Percentiles rank a stretch among this genome's conserved stretches.
These are phyloP conservation scores for Rhizopogon vesiculosus DNA, from an alignment of 768 basidiomycete genomes.

Conservation along the genomic window DNA sequence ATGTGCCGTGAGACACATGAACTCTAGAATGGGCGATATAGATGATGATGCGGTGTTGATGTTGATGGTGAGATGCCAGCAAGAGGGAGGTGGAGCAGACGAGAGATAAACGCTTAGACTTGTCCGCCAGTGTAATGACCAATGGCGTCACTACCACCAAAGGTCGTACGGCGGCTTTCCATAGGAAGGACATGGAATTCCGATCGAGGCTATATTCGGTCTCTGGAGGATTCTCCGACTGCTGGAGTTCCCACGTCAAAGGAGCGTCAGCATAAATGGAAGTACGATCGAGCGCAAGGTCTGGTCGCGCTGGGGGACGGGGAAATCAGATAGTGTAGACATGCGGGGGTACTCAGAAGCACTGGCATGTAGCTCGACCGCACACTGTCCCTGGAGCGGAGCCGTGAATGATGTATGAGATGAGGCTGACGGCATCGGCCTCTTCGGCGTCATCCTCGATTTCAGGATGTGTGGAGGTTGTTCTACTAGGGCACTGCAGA, in stretches of 20 bases:
- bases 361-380: constrained; percentile 55
- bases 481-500: constrained; percentile 5
- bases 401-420: constrained; percentile 15
- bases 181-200: constrained; percentile 5
- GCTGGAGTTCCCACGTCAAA: background rate
- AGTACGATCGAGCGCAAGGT: constrained; percentile 26
- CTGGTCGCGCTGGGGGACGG: constrained; percentile 41
- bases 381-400: constrained; percentile 25
- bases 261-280: constrained; percentile 38
- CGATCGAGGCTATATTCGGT: constrained; percentile 8
- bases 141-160: constrained; percentile 21
- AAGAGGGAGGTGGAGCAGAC: background rate
- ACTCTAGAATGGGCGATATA: background rate
- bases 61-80: background rate
- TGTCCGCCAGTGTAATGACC: constrained; percentile 14
- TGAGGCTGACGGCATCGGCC: constrained; percentile 6
- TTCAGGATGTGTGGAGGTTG: constrained; percentile 17
- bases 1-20: background rate
- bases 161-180: constrained; percentile 17
- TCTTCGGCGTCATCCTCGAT: constrained; percentile 12
- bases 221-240: background rate
- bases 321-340: constrained; percentile 72
- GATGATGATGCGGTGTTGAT: background rate
- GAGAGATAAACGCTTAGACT: constrained; percentile 3
- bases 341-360: constrained; percentile 56